Conservation (phyloP, 345 rosid species). For the Balakata baccata region DNA sequence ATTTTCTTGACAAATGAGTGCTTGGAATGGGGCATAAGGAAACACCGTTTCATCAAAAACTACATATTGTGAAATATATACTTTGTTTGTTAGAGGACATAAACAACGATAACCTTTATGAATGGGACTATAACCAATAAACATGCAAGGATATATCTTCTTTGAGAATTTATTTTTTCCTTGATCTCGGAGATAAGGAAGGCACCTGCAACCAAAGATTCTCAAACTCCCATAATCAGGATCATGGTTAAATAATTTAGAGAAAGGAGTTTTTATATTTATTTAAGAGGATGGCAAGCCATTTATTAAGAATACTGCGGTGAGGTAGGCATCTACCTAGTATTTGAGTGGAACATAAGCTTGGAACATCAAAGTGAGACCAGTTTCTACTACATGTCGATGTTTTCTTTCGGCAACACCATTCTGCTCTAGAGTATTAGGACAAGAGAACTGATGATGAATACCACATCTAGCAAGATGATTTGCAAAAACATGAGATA, state of each 20-base stretch:
- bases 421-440: no score
- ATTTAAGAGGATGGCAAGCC: no score
- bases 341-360: no score
- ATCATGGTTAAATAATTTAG: background rate
- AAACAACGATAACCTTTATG: background rate
- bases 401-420: no score
- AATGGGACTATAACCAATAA: background rate
- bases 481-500: no score
- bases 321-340: no score
- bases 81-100: background rate
- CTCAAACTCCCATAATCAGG: background rate
- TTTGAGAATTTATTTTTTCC: background rate
- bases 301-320: no score
- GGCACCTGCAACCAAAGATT: background rate
- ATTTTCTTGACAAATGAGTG: no score
- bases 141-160: constrained; percentile 1
- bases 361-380: no score
- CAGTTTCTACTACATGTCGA: no score
- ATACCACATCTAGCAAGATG: no score
- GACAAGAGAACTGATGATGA: no score
- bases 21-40: background rate
- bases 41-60: background rate
- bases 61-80: background rate
- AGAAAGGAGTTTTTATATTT: background rate
- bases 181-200: background rate